A percentile compares a stretch with the other conserved stretches of the same genome.
These are phyloP conservation scores for Sutorius eximius DNA, from an alignment of 1,284 basidiomycete species.

Conservation along the genomic window DNA sequence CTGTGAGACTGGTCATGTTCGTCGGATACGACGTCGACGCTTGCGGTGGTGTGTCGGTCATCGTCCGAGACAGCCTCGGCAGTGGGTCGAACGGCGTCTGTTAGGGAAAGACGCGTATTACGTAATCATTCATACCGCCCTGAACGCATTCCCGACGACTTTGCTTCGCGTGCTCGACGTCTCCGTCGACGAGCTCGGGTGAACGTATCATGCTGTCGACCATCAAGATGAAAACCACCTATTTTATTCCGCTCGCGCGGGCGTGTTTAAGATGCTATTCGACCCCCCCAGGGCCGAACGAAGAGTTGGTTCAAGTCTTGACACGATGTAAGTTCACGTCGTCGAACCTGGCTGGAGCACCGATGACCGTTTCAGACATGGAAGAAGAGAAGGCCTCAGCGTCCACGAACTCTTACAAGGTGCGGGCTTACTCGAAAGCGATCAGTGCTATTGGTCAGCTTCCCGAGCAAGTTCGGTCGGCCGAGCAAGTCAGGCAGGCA, in stretches of 20 bases:
- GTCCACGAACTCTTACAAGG: constrained; percentile 46
- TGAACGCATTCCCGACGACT: background rate
- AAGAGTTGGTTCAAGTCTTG: constrained; percentile 44
- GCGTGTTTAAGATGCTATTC: constrained; percentile 14
- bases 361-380: constrained; percentile 36
- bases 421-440: constrained; percentile 49
- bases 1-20: constrained; percentile 47
- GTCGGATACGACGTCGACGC: constrained; percentile 34
- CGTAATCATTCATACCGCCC: constrained; percentile 17
- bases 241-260: background rate
- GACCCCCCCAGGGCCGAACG: constrained; percentile 36
- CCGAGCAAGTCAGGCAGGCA: constrained; percentile 38
- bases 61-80: constrained; percentile 13
- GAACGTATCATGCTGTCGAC: constrained; percentile 18
- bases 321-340: constrained; percentile 37
- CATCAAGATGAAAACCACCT: constrained; percentile 8
- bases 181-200: background rate
- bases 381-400: constrained; percentile 42
- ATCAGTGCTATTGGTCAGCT: constrained; percentile 42
- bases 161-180: background rate
- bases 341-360: background rate
- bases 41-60: constrained; percentile 30
- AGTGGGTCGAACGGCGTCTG: background rate
- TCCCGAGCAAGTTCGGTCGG: constrained; percentile 43
- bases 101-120: constrained; percentile 26